Conservation (phyloP, 2,329 filamentous ascomycete genomes). For the Fusarium bactridioides region DNA sequence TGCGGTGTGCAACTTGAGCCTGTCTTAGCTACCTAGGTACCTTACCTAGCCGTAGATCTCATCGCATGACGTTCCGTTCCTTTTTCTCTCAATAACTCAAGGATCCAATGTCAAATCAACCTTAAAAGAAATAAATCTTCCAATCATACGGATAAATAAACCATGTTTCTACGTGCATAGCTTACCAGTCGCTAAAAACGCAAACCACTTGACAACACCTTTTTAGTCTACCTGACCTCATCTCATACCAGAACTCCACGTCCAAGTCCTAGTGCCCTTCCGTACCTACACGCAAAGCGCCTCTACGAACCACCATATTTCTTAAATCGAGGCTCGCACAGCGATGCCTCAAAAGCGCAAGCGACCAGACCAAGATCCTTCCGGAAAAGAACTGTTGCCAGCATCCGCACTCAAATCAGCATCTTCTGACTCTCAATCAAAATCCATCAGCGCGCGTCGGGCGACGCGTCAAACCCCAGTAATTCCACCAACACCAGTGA, state of each 20-base stretch:
- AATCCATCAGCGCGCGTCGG: slow-evolving; percentile 45
- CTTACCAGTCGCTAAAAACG: not conserved
- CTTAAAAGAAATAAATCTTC: not conserved
- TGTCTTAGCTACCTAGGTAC: not conserved
- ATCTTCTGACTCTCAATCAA: slow-evolving; percentile 17
- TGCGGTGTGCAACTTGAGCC: not conserved
- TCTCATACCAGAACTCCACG: not conserved
- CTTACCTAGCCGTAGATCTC: not conserved
- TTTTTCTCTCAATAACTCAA: not conserved
- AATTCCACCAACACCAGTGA: slow-evolving; percentile 42
- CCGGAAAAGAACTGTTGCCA: slow-evolving; percentile 8
- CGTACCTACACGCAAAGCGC: not conserved
- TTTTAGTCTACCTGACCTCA: not conserved
- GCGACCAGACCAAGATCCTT: slow-evolving; percentile 42
- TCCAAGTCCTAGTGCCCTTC: not conserved
- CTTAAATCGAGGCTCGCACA: slow-evolving; percentile 24
- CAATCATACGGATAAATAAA: not conserved
- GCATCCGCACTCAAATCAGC: not conserved
- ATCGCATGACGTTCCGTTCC: not conserved
- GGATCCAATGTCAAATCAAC: not conserved
- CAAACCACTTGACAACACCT: not conserved
- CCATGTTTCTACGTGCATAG: not conserved
- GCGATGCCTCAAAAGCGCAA: slow-evolving; percentile 51
- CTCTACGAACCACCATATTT: not conserved
- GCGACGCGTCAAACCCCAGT: slow-evolving; percentile 52